These are phyloP conservation scores for Penicillium argentinense DNA, from an alignment of 495 filamentous ascomycete genomes.

Conservation along the genomic window DNA sequence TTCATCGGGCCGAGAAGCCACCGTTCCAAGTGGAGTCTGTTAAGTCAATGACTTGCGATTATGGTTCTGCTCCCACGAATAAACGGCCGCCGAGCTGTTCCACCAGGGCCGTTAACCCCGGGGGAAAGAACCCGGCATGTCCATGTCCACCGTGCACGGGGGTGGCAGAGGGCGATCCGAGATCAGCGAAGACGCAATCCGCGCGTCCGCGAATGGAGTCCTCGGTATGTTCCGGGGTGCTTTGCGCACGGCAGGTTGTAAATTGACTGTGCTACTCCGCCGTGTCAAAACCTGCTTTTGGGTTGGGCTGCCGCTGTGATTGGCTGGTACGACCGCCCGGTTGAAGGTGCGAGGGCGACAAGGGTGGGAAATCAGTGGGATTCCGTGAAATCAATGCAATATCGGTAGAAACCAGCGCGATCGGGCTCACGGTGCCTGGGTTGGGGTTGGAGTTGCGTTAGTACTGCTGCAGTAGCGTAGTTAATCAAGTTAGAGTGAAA, in stretches of 20 bases:
- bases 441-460: too few relatives aligned
- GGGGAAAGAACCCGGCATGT: not conserved
- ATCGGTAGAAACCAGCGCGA: too few relatives aligned
- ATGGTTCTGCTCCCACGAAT: too few relatives aligned
- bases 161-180: not conserved
- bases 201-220: not conserved
- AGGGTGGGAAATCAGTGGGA: not conserved
- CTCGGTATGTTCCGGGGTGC: slow-evolving; percentile 10
- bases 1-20: too few relatives aligned
- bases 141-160: not conserved
- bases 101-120: too few relatives aligned
- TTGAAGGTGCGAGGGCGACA: slow-evolving; percentile 9
- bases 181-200: not conserved
- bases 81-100: too few relatives aligned
- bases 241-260: slow-evolving; percentile 9
- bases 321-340: slow-evolving; percentile 27
- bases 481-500: too few relatives aligned
- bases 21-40: too few relatives aligned
- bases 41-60: too few relatives aligned
- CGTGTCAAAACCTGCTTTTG: slow-evolving; percentile 30
- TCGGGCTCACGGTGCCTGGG: too few relatives aligned
- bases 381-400: not conserved
- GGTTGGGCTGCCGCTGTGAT: slow-evolving; percentile 8
- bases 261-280: slow-evolving; percentile 3
- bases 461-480: too few relatives aligned